Evolutionary conservation across 2,329 filamentous ascomycete genomes (phyloP), one percentile per base, ranked within the genome.

Genomic region (Septoria petroselini): DNA sequence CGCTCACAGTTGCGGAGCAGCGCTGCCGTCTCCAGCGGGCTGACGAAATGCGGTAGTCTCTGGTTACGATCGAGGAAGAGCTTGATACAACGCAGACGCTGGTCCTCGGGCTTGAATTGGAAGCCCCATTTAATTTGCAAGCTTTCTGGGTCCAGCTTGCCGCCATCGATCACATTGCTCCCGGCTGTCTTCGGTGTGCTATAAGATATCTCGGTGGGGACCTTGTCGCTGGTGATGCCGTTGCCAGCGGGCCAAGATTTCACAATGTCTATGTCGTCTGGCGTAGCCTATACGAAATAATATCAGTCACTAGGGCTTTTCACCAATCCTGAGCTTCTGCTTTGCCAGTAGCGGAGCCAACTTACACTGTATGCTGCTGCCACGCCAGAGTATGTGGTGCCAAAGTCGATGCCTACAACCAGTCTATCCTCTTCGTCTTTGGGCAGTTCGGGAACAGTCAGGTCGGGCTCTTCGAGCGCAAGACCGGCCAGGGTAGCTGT

Each of bases 141-240:
- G 25, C 14, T 39, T 34, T 53, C 41, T 27, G 40, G 37, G 34
- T 54, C 35, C 7, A 27, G 29, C 11, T 45, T 29, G 15, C 14
- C 27, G 42, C 45, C 17, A 34, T 30, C 14, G 8, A 45, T 23
- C 15, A 21, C 6, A 27, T 12, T 21, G 35, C 35, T 27, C 31
- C 41, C 39, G 35, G 41, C 37, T 11, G 34, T 25, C n/a, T 41
- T 34, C 25, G 72, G 68, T 51, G 78, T 75, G 60, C 82, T 82
- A 57, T 85, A 84, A 46, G 73, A 70, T 49, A 91, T 84, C 67
- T 91, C 86, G 11, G 86, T 89, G 1, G 87, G 86, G 1, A 91
- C 86, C 73, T 91, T 91, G 73, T 91, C 86, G 29, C 85, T 89
- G n/a, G 87, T 90, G 70, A 91, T 88, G 61, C 86, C 86, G 64